Evolutionary conservation across 2,329 filamentous ascomycete species (phyloP).

Genomic region (Verticillium dahliae): DNA sequence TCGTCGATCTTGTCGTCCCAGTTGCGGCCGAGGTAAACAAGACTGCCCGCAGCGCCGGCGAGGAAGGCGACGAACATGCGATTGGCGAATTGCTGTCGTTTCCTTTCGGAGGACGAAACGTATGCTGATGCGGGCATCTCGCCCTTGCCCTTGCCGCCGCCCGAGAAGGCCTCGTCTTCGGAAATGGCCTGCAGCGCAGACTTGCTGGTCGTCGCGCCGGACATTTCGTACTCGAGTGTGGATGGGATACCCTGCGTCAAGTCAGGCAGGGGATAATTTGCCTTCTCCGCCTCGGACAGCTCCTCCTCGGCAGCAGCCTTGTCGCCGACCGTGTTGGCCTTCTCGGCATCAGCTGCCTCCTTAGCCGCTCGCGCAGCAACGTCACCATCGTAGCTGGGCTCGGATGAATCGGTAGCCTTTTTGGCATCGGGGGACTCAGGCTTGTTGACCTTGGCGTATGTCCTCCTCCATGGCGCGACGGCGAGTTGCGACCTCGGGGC

Average conservation of each 20-base stretch:
- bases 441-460: constrained; percentile 9
- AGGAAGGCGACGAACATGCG: constrained; percentile 62
- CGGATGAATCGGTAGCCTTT: constrained; percentile 3
- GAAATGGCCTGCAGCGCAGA: constrained; percentile 12
- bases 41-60: constrained; percentile 46
- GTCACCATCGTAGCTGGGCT: constrained; percentile 4
- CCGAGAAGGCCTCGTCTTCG: constrained; percentile 28
- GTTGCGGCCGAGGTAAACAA: constrained; percentile 76
- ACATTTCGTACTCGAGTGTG: constrained; percentile 73
- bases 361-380: constrained; percentile 8
- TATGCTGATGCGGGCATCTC: constrained; percentile 76
- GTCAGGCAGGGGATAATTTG: constrained; percentile 67
- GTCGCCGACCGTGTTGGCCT: constrained; percentile 6
- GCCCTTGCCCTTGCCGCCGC: constrained; percentile 45
- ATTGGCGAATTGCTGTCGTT: constrained; percentile 69
- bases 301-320: constrained; percentile 11
- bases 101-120: constrained; percentile 82
- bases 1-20: constrained; percentile 81
- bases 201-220: constrained; percentile 20
- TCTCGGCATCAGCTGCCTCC: constrained; percentile 2
- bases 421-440: constrained; percentile 1
- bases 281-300: constrained; percentile 13
- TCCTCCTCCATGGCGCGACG: constrained; percentile 8
- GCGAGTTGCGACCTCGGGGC: constrained; percentile 7
- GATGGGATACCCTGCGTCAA: constrained; percentile 93